Base-by-base conservation (phyloP, 805 yeast genomes). In the Starmerella vitae region DNA sequence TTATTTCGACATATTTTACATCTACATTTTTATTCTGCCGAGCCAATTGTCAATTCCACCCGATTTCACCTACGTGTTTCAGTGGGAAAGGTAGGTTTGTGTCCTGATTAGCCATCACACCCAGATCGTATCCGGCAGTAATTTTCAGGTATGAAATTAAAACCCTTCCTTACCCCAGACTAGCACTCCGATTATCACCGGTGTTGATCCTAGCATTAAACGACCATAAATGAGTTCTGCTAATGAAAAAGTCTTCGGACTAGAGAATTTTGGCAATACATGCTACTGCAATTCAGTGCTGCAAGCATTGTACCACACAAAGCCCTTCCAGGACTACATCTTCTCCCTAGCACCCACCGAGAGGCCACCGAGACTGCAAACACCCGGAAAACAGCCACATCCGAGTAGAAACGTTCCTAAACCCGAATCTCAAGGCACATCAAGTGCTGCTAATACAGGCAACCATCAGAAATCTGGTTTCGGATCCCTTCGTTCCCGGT, bases 241-340 rank as follows among this genome's bases (percentile, higher is more conserved):
- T 9, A 36, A 38, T 3, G 53, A 55, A 36, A 61, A 63, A 45
- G 52, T 64, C 33, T 64, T 60, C 42, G 68, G 68, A 39, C 57
- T 64, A 52, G 68, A 64, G 46, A 64, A 64, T 49, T 61, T 62
- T 42, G 65, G 66, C 33, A 59, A 85, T 56, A 85, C 96, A 0
- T 91, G 97, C 62, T 88, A 88, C 62, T 82, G 94, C 60, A 91
- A 91, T 52, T 83, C 95, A 8, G 81, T 91, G 22, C 62, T 91
- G 19, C 98, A 91, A 57, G 83, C 93, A 48, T 67, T 88, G 8
- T 88, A 72, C 63, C 77, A 80, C 60, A 70, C 88, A 3, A 67
- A 70, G 20, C 70, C 68, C 21, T 84, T 91, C 52, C 70, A 96
- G 33, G 59, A 64, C 14, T 67, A 66, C 38, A 55, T 80, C 1